phyloP scores from a whole-genome alignment of 2,329 filamentous ascomycete genomes.

The Microsporum audouinii region DNA sequence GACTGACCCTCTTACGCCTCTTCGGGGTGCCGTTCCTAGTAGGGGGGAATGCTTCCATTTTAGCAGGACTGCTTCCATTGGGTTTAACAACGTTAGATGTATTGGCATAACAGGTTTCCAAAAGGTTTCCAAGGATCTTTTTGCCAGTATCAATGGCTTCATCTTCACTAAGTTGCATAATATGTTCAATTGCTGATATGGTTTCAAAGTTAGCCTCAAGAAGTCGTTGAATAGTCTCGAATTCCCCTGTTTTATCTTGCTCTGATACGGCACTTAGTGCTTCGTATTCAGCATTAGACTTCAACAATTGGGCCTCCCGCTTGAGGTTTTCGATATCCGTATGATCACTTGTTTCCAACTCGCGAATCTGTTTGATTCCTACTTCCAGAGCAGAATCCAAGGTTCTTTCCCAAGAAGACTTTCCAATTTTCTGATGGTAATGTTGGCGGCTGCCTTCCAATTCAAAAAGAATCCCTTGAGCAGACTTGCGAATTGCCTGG shows the following conservation, averaged over 20 bases:
- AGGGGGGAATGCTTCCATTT: constrained; percentile 53
- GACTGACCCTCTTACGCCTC: constrained; percentile 46
- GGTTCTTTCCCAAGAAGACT: constrained; percentile 73
- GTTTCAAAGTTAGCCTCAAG: constrained; percentile 88
- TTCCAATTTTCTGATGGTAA: constrained; percentile 71
- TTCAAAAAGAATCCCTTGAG: constrained; percentile 77
- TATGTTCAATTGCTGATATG: constrained; percentile 67
- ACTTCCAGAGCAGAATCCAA: constrained; percentile 82
- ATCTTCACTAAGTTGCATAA: constrained; percentile 69
- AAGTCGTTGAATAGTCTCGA: constrained; percentile 66
- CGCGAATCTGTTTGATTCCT: constrained; percentile 64
- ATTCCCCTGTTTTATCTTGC: constrained; percentile 70
- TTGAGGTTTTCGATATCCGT: constrained; percentile 60
- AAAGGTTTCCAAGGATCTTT: constrained; percentile 61
- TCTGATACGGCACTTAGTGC: constrained; percentile 66
- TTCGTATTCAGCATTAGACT: constrained; percentile 70
- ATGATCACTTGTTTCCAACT: constrained; percentile 54
- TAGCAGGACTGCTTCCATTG: constrained; percentile 52
- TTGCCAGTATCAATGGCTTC: constrained; percentile 74
- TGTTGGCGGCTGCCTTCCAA: constrained; percentile 83
- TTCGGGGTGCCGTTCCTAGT: constrained; percentile 65
- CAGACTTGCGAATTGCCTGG: constrained; percentile 69
- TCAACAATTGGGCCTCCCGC: constrained; percentile 76
- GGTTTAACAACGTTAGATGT: constrained; percentile 81
- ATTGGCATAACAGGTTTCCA: constrained; percentile 63